A percentile compares a stretch with the other conserved stretches of the same genome.
These are phyloP conservation scores for Hyaloscypha bicolor DNA, from an alignment of 495 filamentous ascomycete species.

Conservation along the genomic window DNA sequence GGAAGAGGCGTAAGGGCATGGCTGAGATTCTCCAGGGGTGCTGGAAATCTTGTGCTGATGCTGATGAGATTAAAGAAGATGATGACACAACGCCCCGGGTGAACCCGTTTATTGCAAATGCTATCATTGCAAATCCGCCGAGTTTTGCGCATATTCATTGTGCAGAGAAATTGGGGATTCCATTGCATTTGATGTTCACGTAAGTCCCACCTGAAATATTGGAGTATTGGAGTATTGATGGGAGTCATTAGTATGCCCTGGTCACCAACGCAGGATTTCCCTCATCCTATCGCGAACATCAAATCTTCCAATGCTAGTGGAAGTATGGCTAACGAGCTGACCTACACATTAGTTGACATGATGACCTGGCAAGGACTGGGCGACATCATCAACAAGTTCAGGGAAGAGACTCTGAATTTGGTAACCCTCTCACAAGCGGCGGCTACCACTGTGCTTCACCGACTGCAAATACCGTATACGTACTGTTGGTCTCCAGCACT, in stretches of 20 bases:
- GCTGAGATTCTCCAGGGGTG: constrained; percentile 60
- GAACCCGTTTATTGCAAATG: constrained; percentile 64
- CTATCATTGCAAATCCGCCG: constrained; percentile 70
- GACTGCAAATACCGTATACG: constrained; percentile 59
- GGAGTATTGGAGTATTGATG: neutral
- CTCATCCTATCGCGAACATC: constrained; percentile 71
- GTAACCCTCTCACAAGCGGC: constrained; percentile 59
- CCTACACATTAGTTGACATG: constrained; percentile 70
- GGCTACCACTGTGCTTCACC: constrained; percentile 49
- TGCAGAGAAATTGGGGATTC: constrained; percentile 63
- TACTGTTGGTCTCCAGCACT: constrained; percentile 44
- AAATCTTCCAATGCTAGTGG: constrained; percentile 59
- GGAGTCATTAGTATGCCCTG: constrained; percentile 62
- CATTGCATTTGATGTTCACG: constrained; percentile 74
- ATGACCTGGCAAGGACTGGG: constrained; percentile 61
- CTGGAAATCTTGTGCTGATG: constrained; percentile 61
- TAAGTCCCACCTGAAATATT: constrained; percentile 30
- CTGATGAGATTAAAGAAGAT: constrained; percentile 51
- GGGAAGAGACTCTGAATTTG: constrained; percentile 54
- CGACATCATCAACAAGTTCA: constrained; percentile 64
- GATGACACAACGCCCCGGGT: constrained; percentile 48
- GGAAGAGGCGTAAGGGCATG: constrained; percentile 57
- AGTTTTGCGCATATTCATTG: constrained; percentile 68
- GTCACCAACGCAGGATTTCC: constrained; percentile 65
- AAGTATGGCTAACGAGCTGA: constrained; percentile 67